Percentiles rank a stretch among this genome's conserved stretches.
These are phyloP conservation scores for Tylopilus intermedius DNA, from an alignment of 768 basidiomycete species.

Conservation along the genomic window DNA sequence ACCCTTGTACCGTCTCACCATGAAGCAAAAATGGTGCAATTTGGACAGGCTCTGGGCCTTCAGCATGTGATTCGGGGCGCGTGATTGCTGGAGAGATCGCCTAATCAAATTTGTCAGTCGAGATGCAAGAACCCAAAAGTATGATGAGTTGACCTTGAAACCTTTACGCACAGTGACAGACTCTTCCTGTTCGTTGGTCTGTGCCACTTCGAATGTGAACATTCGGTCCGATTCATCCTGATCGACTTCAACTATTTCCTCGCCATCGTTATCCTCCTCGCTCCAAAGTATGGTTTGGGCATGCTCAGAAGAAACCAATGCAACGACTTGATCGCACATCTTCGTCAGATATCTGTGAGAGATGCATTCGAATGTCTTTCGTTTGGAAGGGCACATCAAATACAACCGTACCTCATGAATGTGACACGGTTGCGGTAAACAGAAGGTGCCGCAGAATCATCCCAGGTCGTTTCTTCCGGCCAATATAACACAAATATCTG, in stretches of 20 bases:
- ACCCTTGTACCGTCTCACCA: conserved; percentile 40
- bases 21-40: conserved; percentile 30
- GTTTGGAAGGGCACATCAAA: background rate
- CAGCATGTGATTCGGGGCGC: conserved; percentile 6
- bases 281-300: conserved; percentile 42
- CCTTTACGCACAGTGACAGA: conserved; percentile 39
- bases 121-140: background rate
- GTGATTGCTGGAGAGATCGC: conserved; percentile 12
- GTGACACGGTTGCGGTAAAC: conserved; percentile 51
- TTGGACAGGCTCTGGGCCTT: conserved; percentile 4
- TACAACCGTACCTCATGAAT: conserved; percentile 49
- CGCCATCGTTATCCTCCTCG: conserved; percentile 31
- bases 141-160: conserved; percentile 36
- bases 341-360: conserved; percentile 51
- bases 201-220: conserved; percentile 50
- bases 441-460: conserved; percentile 41
- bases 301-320: conserved; percentile 49
- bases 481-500: conserved; percentile 51
- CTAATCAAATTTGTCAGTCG: conserved; percentile 1
- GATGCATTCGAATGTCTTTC: background rate
- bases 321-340: conserved; percentile 52
- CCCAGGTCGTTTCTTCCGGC: conserved; percentile 59
- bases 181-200: conserved; percentile 56
- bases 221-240: conserved; percentile 44
- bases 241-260: conserved; percentile 27